phyloP scores from a whole-genome alignment of 1,284 basidiomycete genomes.

The Rhodotorula sp. region DNA sequence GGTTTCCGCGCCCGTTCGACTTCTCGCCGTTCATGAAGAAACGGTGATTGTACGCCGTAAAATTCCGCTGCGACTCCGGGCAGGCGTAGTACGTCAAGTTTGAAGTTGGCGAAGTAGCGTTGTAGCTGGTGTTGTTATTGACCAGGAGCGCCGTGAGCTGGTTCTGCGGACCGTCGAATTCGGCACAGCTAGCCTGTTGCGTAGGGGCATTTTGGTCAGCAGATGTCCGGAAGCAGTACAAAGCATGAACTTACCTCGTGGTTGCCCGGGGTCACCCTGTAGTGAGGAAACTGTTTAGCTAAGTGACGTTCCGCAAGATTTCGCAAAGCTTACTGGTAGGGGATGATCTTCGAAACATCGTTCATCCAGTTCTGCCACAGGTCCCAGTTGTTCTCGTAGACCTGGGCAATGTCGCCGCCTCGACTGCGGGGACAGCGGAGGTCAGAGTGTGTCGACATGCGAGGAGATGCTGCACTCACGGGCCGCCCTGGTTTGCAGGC shows the following conservation, averaged over 20 bases:
- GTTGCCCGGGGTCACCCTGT: conserved; percentile 15
- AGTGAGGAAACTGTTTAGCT: not conserved
- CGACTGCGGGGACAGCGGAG: not conserved
- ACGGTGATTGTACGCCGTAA: conserved; percentile 31
- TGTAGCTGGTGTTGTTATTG: not conserved
- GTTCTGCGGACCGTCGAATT: conserved; percentile 29
- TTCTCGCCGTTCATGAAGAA: conserved; percentile 29
- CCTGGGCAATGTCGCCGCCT: conserved; percentile 4
- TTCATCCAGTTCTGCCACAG: conserved; percentile 2
- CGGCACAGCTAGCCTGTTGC: conserved; percentile 24
- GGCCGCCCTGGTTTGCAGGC: not conserved
- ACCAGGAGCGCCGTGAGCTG: conserved; percentile 12
- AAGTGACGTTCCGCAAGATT: not conserved
- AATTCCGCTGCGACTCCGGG: conserved; percentile 21
- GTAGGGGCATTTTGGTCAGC: not conserved
- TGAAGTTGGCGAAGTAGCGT: not conserved
- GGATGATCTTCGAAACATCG: not conserved
- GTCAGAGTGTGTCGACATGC: no score
- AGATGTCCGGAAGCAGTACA: no score
- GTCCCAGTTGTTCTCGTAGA: conserved; percentile 4
- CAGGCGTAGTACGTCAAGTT: conserved; percentile 20
- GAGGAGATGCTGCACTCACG: not conserved
- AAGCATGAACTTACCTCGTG: conserved; percentile 6
- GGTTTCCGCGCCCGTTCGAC: conserved; percentile 42
- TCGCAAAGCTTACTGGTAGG: not conserved